Conservation (phyloP, 331 rosid genomes). For the Telfairia occidentalis region DNA sequence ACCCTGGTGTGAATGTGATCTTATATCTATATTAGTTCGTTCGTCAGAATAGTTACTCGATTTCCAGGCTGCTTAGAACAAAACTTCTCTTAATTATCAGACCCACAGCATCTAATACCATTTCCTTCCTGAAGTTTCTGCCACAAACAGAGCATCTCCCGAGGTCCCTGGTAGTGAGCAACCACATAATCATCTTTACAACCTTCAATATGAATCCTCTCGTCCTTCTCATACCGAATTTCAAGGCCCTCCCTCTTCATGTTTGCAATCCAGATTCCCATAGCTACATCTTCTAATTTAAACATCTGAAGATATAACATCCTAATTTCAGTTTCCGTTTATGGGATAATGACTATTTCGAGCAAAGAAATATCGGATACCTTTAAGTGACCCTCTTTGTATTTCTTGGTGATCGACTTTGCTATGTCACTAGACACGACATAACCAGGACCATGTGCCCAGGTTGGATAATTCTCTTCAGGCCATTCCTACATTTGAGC, state of each 20-base stretch:
- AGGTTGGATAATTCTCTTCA: conserved; percentile 71
- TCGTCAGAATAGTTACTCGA: background rate
- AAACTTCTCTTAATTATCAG: background rate
- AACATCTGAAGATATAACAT: conserved; percentile 57
- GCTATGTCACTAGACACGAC: conserved; percentile 83
- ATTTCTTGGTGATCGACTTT: conserved; percentile 38
- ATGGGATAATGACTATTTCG: background rate
- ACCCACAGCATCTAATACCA: conserved; percentile 51
- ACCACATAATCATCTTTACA: conserved; percentile 79
- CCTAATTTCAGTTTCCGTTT: conserved; percentile 7
- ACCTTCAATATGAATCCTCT: conserved; percentile 48
- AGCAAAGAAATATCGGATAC: conserved; percentile 23
- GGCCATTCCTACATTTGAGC: conserved; percentile 69
- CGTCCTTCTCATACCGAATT: conserved; percentile 60
- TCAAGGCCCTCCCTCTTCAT: conserved; percentile 59
- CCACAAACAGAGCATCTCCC: conserved; percentile 96
- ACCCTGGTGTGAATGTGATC: background rate
- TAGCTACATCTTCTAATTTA: conserved; percentile 92
- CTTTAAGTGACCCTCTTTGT: conserved; percentile 57
- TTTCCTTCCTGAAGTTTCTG: conserved; percentile 68
- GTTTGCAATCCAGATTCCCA: conserved; percentile 91
- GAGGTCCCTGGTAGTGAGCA: conserved; percentile 96
- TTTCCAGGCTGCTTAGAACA: background rate
- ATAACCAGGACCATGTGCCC: conserved; percentile 99
- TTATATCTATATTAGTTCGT: background rate